Evolutionary conservation across 345 rosid species (phyloP).

Genomic region (Pugionium cornutum): DNA sequence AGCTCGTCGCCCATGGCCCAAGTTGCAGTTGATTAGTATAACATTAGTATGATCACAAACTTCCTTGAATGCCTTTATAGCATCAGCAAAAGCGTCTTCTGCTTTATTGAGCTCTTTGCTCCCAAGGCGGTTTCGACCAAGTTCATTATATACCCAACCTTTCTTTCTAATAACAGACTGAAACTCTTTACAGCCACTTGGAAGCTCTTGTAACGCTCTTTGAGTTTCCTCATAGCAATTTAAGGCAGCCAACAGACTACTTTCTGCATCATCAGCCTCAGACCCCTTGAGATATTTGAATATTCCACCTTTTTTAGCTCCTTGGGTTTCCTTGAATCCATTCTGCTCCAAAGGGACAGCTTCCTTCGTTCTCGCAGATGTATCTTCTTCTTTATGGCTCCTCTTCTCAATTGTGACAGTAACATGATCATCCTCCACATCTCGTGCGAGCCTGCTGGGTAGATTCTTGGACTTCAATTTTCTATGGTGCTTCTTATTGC

Average conservation of each 20-base stretch:
- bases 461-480: constrained; percentile 47
- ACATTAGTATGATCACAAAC: constrained; percentile 76
- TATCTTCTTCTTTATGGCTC: constrained; percentile 34
- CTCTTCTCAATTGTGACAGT: constrained; percentile 37
- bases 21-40: constrained; percentile 71
- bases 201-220: constrained; percentile 64
- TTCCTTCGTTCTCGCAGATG: constrained; percentile 27
- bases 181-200: constrained; percentile 54
- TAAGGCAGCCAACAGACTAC: constrained; percentile 61
- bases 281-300: constrained; percentile 62
- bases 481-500: constrained; percentile 67
- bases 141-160: constrained; percentile 93
- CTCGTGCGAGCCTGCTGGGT: constrained; percentile 34
- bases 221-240: constrained; percentile 76
- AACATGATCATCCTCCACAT: constrained; percentile 41
- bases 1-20: constrained; percentile 94
- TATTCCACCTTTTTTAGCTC: constrained; percentile 69
- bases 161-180: constrained; percentile 67
- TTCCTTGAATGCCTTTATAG: constrained; percentile 73
- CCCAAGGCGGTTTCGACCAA: constrained; percentile 77
- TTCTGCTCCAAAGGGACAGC: constrained; percentile 35
- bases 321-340: constrained; percentile 38
- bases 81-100: constrained; percentile 79
- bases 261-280: constrained; percentile 59
- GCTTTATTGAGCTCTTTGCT: constrained; percentile 69